These are phyloP conservation scores for Penicillium sp. DNA, from an alignment of 2,329 filamentous ascomycete genomes.

Conservation along the genomic window DNA sequence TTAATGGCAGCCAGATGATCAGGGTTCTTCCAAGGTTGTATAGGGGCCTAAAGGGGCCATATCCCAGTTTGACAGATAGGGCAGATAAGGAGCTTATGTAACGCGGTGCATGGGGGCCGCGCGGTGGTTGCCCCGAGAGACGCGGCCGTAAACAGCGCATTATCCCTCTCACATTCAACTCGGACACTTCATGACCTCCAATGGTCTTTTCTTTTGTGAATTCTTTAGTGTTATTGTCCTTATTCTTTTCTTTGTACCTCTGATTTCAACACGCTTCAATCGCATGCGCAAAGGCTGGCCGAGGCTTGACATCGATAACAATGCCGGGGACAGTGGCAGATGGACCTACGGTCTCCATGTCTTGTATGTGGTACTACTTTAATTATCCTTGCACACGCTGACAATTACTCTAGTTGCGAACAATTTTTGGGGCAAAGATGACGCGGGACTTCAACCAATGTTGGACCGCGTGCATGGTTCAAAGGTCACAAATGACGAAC, in stretches of 20 bases:
- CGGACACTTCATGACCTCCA: conserved; percentile 15
- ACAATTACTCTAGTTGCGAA: conserved; percentile 61
- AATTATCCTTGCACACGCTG: background rate
- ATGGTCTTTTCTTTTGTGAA: conserved; percentile 13
- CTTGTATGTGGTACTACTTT: conserved; percentile 44
- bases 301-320: conserved; percentile 26
- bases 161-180: conserved; percentile 15
- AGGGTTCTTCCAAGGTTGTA: no score
- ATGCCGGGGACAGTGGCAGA: conserved; percentile 58
- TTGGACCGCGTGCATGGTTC: conserved; percentile 89
- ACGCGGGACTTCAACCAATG: conserved; percentile 84
- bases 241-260: conserved; percentile 9
- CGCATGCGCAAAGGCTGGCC: conserved; percentile 32
- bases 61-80: no score
- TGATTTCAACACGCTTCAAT: conserved; percentile 10
- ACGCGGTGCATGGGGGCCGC: conserved; percentile 6
- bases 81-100: conserved; percentile 9
- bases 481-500: conserved; percentile 87
- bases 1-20: no score
- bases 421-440: conserved; percentile 99
- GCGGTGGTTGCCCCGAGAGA: conserved; percentile 20
- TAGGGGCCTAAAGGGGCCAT: no score
- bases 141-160: conserved; percentile 19
- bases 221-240: conserved; percentile 4
- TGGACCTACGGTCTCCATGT: conserved; percentile 57